phyloP scores from a whole-genome alignment of 164 flowering plant genomes.

The Platanus orientalis region DNA sequence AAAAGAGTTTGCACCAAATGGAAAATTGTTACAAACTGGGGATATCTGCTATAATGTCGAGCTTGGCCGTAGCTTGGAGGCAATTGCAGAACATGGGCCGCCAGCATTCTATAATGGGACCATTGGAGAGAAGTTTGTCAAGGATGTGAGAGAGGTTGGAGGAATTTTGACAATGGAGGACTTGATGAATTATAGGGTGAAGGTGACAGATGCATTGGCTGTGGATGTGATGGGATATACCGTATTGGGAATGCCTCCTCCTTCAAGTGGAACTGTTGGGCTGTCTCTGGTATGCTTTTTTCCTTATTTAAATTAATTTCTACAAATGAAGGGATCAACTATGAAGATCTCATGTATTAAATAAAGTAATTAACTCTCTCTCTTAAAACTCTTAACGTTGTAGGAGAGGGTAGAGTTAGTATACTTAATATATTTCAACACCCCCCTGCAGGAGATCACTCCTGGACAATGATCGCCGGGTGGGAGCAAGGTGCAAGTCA shows the following conservation, averaged over 20 bases:
- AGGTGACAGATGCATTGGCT: conserved; percentile 52
- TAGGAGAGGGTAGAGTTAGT: no score
- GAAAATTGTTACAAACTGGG: conserved; percentile 56
- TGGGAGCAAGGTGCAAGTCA: no score
- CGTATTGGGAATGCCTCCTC: conserved; percentile 90
- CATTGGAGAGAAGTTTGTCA: conserved; percentile 64
- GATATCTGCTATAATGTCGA: conserved; percentile 69
- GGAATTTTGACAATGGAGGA: conserved; percentile 95
- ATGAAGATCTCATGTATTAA: no score
- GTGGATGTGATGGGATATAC: conserved; percentile 67
- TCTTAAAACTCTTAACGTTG: no score
- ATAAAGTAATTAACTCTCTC: no score
- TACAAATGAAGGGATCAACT: no score
- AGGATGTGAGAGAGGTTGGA: conserved; percentile 73
- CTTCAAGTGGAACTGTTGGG: conserved; percentile 93
- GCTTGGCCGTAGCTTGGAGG: conserved; percentile 62
- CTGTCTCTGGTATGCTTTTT: conserved; percentile 38
- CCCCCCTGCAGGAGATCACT: no score
- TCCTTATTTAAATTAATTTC: no score
- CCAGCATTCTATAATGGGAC: conserved; percentile 68
- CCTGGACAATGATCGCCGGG: no score
- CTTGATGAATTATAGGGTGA: conserved; percentile 62
- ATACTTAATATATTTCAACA: no score
- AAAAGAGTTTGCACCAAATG: conserved; percentile 66
- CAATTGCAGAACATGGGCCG: conserved; percentile 73